phyloP scores from a whole-genome alignment of 2,329 filamentous ascomycete species.

The Diaporthe vaccinii region DNA sequence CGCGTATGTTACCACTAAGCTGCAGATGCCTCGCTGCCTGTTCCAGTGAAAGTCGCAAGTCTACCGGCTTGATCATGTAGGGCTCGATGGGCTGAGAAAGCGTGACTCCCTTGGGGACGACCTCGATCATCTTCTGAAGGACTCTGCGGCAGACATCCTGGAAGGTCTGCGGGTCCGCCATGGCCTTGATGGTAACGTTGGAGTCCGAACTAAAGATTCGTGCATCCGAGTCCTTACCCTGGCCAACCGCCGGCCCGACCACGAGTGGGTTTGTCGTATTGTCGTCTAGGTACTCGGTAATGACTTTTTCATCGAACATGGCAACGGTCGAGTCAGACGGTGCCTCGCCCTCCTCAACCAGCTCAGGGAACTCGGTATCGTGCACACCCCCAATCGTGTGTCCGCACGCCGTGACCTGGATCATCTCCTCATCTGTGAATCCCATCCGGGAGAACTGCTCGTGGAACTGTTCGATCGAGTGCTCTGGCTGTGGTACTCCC shows the following conservation, averaged over 20 bases:
- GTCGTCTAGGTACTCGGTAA: slow-evolving; percentile 65
- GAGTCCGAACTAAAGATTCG: slow-evolving; percentile 65
- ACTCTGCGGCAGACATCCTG: slow-evolving; percentile 61
- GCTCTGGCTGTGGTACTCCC: slow-evolving; percentile 68
- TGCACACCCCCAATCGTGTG: slow-evolving; percentile 72
- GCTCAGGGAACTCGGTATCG: slow-evolving; percentile 61
- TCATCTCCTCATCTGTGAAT: slow-evolving; percentile 67
- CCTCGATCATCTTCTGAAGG: slow-evolving; percentile 69
- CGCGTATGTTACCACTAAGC: slow-evolving; percentile 63
- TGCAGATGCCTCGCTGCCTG: slow-evolving; percentile 59
- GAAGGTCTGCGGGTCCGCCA: slow-evolving; percentile 60
- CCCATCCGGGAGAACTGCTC: slow-evolving; percentile 68
- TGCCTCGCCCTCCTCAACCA: slow-evolving; percentile 59
- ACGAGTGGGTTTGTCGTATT: slow-evolving; percentile 67
- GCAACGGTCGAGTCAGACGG: slow-evolving; percentile 60
- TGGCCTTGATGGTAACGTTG: slow-evolving; percentile 63
- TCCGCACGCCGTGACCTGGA: slow-evolving; percentile 69
- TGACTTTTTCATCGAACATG: slow-evolving; percentile 66
- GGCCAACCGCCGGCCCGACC: slow-evolving; percentile 60
- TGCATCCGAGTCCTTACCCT: slow-evolving; percentile 63
- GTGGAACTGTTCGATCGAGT: slow-evolving; percentile 61
- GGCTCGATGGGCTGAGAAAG: slow-evolving; percentile 64
- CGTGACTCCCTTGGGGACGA: slow-evolving; percentile 62
- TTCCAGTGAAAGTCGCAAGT: slow-evolving; percentile 64
- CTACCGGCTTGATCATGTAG: slow-evolving; percentile 69